Base-by-base conservation (phyloP, 2,329 filamentous ascomycete genomes). In the Trichoderma citrinoviride region DNA sequence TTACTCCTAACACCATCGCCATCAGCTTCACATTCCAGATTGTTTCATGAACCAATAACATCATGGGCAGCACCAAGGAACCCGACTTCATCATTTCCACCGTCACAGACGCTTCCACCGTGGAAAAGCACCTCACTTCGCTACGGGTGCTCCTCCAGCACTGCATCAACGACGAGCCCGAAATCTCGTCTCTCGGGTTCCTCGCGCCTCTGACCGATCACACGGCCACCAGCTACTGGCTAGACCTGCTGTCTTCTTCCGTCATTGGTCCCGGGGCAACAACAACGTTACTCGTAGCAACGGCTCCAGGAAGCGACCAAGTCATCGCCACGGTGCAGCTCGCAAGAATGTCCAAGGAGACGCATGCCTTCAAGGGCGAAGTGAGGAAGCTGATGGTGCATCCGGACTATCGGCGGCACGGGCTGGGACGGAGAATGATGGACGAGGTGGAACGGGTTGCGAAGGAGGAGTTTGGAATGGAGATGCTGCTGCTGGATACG, bases 81-180 rank as follows among this genome's bases (percentile, higher is more conserved):
- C 21, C 50, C n/a, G 23, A 17, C 5, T 58, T 65, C 21, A 6
- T 61, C 64, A 21, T 65, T 5, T 54, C 49, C 41, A 44, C 49
- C 15, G 47, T 65, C 47, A 61, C 64, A 37, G 60, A 64, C 33
- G 40, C 65, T 2, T 55, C 44, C 10, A 62, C 56, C 21, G 33
- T 68, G 29, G 67, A 67, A 37, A 52, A 50, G n/a, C 61, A 66
- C 46, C 68, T 72, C 27, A 56, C 68, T 7, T 72, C 70, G 0
- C 67, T 73, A 8, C 64, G 61, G 8, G 37, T 49, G 64, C 53
- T 73, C 17, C 68, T 74, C 7, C 71, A 72, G 53, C 61, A 56
- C 15, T 72, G 72, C 61, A 69, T 74, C 55, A 74, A 74, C 55
- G 62, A 70, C 17, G 70, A 74, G n/a, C 70, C 73, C 7, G 29